phyloP scores from a whole-genome alignment of 495 filamentous ascomycete species.

The Xylaria longipes region DNA sequence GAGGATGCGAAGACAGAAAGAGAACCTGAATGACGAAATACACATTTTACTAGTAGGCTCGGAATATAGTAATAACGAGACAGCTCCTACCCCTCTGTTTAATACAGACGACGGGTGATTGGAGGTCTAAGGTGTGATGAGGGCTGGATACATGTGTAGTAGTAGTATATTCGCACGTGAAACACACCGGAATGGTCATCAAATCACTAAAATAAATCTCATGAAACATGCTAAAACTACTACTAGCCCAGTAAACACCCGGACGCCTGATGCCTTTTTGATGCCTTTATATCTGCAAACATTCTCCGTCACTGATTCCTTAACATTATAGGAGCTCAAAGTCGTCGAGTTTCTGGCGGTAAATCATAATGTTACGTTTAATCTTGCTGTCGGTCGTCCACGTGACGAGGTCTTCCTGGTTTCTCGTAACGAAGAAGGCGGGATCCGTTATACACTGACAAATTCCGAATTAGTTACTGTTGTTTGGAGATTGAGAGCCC shows the following conservation, averaged over 20 bases:
- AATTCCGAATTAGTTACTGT: background rate
- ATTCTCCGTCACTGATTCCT: background rate
- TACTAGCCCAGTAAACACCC: constrained; percentile 12
- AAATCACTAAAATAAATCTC: background rate
- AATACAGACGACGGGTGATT: background rate
- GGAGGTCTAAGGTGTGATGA: background rate
- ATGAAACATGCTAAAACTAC: background rate
- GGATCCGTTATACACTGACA: constrained; percentile 71
- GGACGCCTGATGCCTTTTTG: constrained; percentile 11
- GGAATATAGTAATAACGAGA: too few species aligned
- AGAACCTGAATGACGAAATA: too few species aligned
- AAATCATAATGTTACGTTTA: constrained; percentile 90
- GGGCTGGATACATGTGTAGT: background rate
- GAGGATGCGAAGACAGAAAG: too few species aligned
- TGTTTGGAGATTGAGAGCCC: background rate
- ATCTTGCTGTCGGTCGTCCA: constrained; percentile 98
- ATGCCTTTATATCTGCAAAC: background rate
- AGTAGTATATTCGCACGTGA: background rate
- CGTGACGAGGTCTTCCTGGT: constrained; percentile 96
- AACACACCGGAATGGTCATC: background rate
- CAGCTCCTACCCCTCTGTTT: too few species aligned
- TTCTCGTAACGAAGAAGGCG: constrained; percentile 75
- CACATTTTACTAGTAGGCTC: too few species aligned
- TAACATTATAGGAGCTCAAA: constrained; percentile 77
- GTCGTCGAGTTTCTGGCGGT: constrained; percentile 94